Percentiles rank a stretch among this genome's conserved stretches.
Evolutionary conservation across 139 green algal species (phyloP).

Genomic region (Volvox africanus): DNA sequence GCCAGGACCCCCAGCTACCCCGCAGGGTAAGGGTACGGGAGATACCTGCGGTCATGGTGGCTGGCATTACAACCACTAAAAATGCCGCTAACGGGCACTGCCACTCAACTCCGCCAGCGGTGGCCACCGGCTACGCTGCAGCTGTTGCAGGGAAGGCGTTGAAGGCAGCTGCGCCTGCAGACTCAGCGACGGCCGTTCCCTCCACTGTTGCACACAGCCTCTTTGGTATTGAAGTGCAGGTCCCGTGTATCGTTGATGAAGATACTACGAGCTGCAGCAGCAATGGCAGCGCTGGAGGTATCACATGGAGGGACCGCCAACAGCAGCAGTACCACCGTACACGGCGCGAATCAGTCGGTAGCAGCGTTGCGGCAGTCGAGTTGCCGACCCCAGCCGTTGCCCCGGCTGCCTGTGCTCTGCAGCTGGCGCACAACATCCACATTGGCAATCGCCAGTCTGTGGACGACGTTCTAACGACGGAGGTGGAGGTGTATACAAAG

Average conservation of each 20-base stretch:
- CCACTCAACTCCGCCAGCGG: not conserved
- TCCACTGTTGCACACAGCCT: conserved; percentile 66
- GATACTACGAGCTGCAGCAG: conserved; percentile 42
- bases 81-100: conserved; percentile 3
- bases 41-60: not conserved
- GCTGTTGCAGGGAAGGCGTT: not conserved
- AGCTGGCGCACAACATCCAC: not conserved
- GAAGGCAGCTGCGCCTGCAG: not conserved
- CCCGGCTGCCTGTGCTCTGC: conserved; percentile 1
- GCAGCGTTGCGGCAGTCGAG: not conserved
- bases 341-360: not conserved
- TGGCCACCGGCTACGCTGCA: not conserved
- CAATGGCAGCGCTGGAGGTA: not conserved
- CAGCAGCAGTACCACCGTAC: conserved; percentile 3
- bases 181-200: not conserved
- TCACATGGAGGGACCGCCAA: not conserved
- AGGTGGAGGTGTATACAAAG: conserved; percentile 80
- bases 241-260: conserved; percentile 43
- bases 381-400: not conserved
- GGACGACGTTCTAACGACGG: conserved; percentile 24
- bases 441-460: not conserved
- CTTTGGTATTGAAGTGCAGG: conserved; percentile 80
- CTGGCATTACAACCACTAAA: not conserved
- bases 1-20: conserved; percentile 70
- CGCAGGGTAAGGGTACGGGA: conserved; percentile 52